Base-by-base conservation (phyloP, 2,329 filamentous ascomycete species). In the Fusarium sp. region DNA sequence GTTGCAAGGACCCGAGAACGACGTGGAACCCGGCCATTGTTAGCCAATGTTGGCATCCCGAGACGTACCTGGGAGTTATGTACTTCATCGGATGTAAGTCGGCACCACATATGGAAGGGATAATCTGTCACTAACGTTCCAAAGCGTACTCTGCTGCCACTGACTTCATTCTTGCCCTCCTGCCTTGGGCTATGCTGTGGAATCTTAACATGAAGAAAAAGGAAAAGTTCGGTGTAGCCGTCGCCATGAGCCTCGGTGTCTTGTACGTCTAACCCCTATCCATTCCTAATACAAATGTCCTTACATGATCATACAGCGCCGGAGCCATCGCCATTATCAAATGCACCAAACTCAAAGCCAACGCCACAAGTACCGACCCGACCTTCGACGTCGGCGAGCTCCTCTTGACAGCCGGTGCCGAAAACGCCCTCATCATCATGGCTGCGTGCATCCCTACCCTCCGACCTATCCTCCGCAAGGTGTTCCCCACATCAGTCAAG, bases 191-290 rank as follows among this genome's bases (percentile, higher is more conserved):
- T 3, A 68, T 68, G 65, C 28, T 68, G 0, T 68, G 66, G 66
- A 68, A 69, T 6, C 33, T 68, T 11, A 68, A 68, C 17, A 68
- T 68, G 66, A 68, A 67, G 49, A 68, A 69, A 3, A 66, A 54
- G 39, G 66, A 68, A 49, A 68, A 69, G 45, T 62, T 68, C 13
- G 65, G 66, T 13, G 61, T 68, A 1, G 66, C 66, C 3, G 5
- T 68, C 1, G 65, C 66, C 3, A 68, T 68, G 66, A 68, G 66
- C 2, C 61, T 68, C 0, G 66, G 66, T 15, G 61, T 68, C 7
- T 69, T 68, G 66, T 69, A 62, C 1, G 44, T 14, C 30, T 7
- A 10, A 2, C 6, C 7, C 0, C 2, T 5, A 1, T 2, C 9
- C 1, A 10, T 3, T 4, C 5, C 3, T 2, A 5, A 5, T 1